A percentile compares a stretch with the other conserved stretches of the same genome.
These are phyloP conservation scores for Amylostereum chailletii DNA, from an alignment of 1,284 basidiomycete genomes.

Conservation along the genomic window DNA sequence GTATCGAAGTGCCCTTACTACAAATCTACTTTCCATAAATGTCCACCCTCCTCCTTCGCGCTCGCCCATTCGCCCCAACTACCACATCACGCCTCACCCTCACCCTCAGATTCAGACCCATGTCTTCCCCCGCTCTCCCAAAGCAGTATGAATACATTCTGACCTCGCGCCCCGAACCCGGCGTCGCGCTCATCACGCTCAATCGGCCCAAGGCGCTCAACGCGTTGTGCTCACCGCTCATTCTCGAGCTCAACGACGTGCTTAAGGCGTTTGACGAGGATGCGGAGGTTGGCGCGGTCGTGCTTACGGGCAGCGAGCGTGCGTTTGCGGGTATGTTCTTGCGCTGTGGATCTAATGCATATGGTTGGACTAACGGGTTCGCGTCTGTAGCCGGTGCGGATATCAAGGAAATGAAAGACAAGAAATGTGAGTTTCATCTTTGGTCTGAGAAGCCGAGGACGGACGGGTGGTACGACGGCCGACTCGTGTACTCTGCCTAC, in stretches of 20 bases:
- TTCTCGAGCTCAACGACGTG: conserved; percentile 73
- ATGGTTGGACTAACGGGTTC: not conserved
- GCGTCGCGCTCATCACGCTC: conserved; percentile 84
- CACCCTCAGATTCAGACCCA: conserved; percentile 5
- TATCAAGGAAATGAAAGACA: conserved; percentile 93
- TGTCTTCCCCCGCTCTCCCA: conserved; percentile 11
- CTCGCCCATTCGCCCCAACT: not conserved
- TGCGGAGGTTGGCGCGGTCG: conserved; percentile 71
- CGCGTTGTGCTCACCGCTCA: conserved; percentile 78
- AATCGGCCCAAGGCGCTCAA: conserved; percentile 97
- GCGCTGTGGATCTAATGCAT: conserved; percentile 4
- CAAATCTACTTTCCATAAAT: not conserved
- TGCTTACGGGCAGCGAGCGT: conserved; percentile 89
- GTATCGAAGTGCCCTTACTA: too few species aligned
- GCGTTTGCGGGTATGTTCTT: conserved; percentile 77
- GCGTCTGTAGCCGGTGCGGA: conserved; percentile 65
- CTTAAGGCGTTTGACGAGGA: conserved; percentile 69
- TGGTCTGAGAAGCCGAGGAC: not conserved
- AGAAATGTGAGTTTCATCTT: conserved; percentile 57
- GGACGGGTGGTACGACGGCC: too few species aligned
- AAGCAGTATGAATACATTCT: conserved; percentile 64
- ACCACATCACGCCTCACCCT: not conserved
- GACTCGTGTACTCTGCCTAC: too few species aligned
- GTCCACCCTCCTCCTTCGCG: conserved; percentile 6
- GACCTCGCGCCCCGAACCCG: conserved; percentile 62